Conservation (phyloP, 331 rosid species). For the Prunus yedoensis region DNA sequence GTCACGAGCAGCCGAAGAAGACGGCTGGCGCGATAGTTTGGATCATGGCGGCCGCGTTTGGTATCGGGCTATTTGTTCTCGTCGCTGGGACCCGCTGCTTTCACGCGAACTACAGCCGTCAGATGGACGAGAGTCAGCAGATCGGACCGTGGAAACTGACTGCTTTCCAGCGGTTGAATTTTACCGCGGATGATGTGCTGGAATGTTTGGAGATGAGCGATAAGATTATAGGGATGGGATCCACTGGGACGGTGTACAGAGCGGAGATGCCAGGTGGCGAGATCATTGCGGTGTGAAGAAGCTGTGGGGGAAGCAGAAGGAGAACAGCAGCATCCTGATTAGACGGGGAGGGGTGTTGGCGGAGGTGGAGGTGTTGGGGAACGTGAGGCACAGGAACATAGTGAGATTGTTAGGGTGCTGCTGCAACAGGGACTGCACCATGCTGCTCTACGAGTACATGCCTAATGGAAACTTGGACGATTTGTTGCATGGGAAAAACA, state of each 20-base stretch:
- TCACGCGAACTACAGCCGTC: constrained; percentile 55
- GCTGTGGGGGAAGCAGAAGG: constrained; percentile 80
- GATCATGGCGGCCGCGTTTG: constrained; percentile 88
- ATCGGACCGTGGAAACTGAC: constrained; percentile 84
- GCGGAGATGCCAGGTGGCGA: constrained; percentile 97
- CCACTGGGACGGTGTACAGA: constrained; percentile 77
- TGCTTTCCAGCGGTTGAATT: constrained; percentile 84
- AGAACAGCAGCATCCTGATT: constrained; percentile 19
- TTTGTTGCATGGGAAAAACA: constrained; percentile 64
- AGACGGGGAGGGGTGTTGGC: constrained; percentile 85
- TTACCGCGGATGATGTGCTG: constrained; percentile 82
- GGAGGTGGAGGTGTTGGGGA: constrained; percentile 94
- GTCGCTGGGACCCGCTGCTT: constrained; percentile 86
- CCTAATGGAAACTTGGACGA: constrained; percentile 86
- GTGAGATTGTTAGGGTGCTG: constrained; percentile 94
- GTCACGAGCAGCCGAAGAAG: constrained; percentile 47
- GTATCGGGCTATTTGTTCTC: constrained; percentile 69
- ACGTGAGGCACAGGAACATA: constrained; percentile 89
- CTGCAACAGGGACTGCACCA: constrained; percentile 77
- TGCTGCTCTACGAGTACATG: too few relatives aligned
- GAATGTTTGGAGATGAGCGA: constrained; percentile 70
- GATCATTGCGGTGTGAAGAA: constrained; percentile 87
- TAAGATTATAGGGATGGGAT: constrained; percentile 86
- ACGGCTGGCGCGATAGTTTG: constrained; percentile 81
- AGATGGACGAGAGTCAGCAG: constrained; percentile 39